These are phyloP conservation scores for Trypanosoma scelopori DNA, from an alignment of 208 protist species.

Conservation along the genomic window DNA sequence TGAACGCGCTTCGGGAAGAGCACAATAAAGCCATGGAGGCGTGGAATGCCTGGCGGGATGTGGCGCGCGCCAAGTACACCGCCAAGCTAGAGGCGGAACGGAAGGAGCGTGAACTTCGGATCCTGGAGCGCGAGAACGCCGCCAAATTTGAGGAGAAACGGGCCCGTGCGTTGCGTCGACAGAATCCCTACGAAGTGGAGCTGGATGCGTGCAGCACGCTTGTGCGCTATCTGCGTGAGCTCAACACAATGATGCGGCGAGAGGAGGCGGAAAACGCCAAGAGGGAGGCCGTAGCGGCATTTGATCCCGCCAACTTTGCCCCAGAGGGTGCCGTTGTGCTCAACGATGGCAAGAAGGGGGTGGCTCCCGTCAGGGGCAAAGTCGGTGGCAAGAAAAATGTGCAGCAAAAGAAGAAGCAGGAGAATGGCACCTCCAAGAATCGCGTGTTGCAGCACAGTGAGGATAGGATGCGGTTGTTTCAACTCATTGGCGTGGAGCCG, in stretches of 20 bases:
- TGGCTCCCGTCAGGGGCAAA: slow-evolving; percentile 31
- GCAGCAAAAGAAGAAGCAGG: slow-evolving; percentile 25
- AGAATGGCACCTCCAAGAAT: slow-evolving; percentile 13
- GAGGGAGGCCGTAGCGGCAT: slow-evolving; percentile 53
- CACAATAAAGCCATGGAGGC: slow-evolving; percentile 34
- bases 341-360: slow-evolving; percentile 63
- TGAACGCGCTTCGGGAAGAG: slow-evolving; percentile 46
- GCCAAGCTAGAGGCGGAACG: slow-evolving; percentile 58
- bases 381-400: slow-evolving; percentile 32
- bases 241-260: slow-evolving; percentile 55
- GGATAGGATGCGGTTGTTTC: slow-evolving; percentile 71
- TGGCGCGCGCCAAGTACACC: slow-evolving; percentile 59
- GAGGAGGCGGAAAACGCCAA: slow-evolving; percentile 57
- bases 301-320: slow-evolving; percentile 54
- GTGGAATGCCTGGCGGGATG: slow-evolving; percentile 72
- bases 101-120: slow-evolving; percentile 46
- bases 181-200: slow-evolving; percentile 70
- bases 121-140: slow-evolving; percentile 55
- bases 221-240: slow-evolving; percentile 64
- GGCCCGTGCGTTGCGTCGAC: slow-evolving; percentile 42
- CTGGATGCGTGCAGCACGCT: slow-evolving; percentile 55
- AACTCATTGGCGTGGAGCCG: slow-evolving; percentile 54
- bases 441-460: slow-evolving; percentile 56
- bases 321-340: slow-evolving; percentile 67
- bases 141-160: slow-evolving; percentile 57